Conservation (phyloP, 495 filamentous ascomycete genomes). For the Hapsidospora chrysogenum region DNA sequence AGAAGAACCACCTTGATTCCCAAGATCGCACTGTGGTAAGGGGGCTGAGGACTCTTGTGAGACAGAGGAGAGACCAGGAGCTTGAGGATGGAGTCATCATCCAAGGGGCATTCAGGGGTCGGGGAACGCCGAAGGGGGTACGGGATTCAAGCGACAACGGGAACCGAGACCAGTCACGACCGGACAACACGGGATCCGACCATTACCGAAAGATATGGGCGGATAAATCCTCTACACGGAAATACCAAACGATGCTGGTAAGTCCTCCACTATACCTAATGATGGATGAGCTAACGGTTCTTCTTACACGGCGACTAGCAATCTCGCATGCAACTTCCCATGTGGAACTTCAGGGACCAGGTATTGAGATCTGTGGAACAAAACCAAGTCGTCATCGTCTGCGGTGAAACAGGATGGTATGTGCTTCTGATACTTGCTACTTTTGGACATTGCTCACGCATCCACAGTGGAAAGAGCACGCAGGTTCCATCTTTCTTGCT, state of each 20-base stretch:
- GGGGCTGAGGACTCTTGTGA: constrained; percentile 42
- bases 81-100: constrained; percentile 60
- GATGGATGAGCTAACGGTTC: constrained; percentile 5
- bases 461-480: constrained; percentile 69
- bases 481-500: constrained; percentile 87
- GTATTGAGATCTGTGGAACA: constrained; percentile 55
- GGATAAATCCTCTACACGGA: constrained; percentile 43
- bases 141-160: constrained; percentile 27
- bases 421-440: not conserved
- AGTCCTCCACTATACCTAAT: constrained; percentile 3
- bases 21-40: constrained; percentile 48
- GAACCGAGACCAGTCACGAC: constrained; percentile 18
- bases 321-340: constrained; percentile 60
- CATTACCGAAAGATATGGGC: constrained; percentile 49
- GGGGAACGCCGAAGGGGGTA: constrained; percentile 27
- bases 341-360: constrained; percentile 68
- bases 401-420: constrained; percentile 81
- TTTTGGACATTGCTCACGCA: constrained; percentile 7
- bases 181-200: constrained; percentile 14
- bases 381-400: constrained; percentile 76
- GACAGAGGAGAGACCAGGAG: constrained; percentile 37
- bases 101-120: constrained; percentile 52
- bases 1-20: constrained; percentile 50
- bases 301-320: constrained; percentile 9
- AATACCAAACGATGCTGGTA: constrained; percentile 42